Percentiles rank a stretch among this genome's conserved stretches.
phyloP scores from a whole-genome alignment of 371 early-diverging fungal species.

The Cokeromyces recurvatus region DNA sequence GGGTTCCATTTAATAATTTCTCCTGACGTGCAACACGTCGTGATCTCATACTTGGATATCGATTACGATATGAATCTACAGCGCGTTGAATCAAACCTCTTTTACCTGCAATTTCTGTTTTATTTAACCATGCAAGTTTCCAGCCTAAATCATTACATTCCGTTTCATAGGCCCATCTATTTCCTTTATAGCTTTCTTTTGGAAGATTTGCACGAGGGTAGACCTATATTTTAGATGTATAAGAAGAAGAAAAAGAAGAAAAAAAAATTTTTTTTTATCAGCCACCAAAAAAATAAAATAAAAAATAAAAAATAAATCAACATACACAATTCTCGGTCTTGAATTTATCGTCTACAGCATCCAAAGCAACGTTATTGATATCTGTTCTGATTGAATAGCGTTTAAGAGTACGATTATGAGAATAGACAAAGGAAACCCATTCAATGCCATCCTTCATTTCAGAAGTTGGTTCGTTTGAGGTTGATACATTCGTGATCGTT shows the following conservation, averaged over 20 bases:
- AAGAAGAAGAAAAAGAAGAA: slow-evolving; percentile 1
- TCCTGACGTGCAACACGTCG: slow-evolving; percentile 83
- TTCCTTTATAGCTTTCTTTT: slow-evolving; percentile 74
- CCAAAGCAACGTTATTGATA: slow-evolving; percentile 66
- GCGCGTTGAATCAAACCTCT: slow-evolving; percentile 94
- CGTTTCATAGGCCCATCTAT: slow-evolving; percentile 93
- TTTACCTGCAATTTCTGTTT: slow-evolving; percentile 75
- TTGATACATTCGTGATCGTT: slow-evolving; percentile 5
- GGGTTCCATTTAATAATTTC: slow-evolving; percentile 55
- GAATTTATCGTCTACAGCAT: slow-evolving; percentile 69
- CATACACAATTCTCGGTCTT: slow-evolving; percentile 77
- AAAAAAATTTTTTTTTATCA: slow-evolving; percentile 9
- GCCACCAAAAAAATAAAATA: slow-evolving; percentile 1
- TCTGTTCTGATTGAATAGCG: slow-evolving; percentile 80
- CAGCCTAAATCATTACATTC: slow-evolving; percentile 90
- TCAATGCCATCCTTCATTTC: slow-evolving; percentile 60
- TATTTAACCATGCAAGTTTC: slow-evolving; percentile 89
- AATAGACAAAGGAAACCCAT: slow-evolving; percentile 70
- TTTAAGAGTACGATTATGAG: slow-evolving; percentile 55
- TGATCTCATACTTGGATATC: slow-evolving; percentile 75
- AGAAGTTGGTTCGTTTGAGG: slow-evolving; percentile 37
- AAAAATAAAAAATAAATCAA: slow-evolving; percentile 8
- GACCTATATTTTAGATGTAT: slow-evolving; percentile 20
- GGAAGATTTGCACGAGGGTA: slow-evolving; percentile 71
- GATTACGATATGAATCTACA: slow-evolving; percentile 91